Conservation (phyloP, 129 eudicot genomes). For the Ambrosia trifida region DNA sequence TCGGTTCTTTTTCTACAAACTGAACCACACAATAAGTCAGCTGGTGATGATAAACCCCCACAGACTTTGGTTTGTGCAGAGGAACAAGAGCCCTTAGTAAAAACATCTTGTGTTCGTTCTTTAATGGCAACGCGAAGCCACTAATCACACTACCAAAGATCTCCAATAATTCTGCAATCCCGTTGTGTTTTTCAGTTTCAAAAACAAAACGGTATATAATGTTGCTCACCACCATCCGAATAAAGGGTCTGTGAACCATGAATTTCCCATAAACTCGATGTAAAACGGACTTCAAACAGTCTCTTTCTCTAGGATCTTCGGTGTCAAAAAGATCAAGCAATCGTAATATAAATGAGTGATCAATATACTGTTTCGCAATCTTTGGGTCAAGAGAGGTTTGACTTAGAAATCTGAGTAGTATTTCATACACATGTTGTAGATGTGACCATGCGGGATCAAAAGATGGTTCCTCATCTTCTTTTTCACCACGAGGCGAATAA, state of each 20-base stretch:
- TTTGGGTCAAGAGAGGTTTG: slow-evolving; percentile 50
- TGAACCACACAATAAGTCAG: slow-evolving; percentile 61
- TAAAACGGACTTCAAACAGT: slow-evolving; percentile 53
- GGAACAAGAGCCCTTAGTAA: slow-evolving; percentile 60
- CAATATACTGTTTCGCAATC: slow-evolving; percentile 52
- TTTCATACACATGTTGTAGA: slow-evolving; percentile 45
- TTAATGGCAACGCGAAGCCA: slow-evolving; percentile 50
- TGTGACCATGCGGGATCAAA: slow-evolving; percentile 55
- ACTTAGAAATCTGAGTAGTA: slow-evolving; percentile 52
- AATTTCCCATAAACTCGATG: slow-evolving; percentile 70
- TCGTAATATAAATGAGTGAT: slow-evolving; percentile 49
- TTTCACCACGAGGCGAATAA: slow-evolving; percentile 43
- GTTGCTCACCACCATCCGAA: slow-evolving; percentile 62
- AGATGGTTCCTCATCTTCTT: slow-evolving; percentile 53
- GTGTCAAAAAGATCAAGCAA: slow-evolving; percentile 61
- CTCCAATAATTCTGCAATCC: slow-evolving; percentile 11
- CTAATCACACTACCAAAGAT: slow-evolving; percentile 20
- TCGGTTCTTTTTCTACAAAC: slow-evolving; percentile 65
- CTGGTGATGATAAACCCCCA: slow-evolving; percentile 64
- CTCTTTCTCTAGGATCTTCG: slow-evolving; percentile 67
- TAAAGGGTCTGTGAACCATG: slow-evolving; percentile 70
- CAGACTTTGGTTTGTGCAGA: slow-evolving; percentile 63
- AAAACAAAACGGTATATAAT: slow-evolving; percentile 55
- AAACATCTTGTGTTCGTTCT: slow-evolving; percentile 68
- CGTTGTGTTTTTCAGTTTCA: slow-evolving; percentile 30